Conservation (phyloP, 768 basidiomycete species). For the Leccinum boreale region DNA sequence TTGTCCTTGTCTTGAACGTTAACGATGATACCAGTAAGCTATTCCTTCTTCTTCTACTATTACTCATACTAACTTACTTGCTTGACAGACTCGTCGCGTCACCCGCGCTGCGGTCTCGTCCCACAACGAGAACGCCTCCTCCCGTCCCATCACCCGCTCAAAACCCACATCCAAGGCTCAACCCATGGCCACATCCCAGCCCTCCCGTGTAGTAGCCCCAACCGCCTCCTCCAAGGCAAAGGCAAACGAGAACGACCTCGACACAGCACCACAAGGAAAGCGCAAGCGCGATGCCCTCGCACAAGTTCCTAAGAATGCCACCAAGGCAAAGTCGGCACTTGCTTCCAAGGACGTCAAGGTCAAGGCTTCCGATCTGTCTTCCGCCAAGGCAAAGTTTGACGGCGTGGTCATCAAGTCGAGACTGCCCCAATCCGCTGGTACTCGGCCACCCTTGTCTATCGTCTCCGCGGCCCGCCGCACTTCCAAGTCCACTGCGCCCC, state of each 20-base stretch:
- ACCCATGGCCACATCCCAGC: slow-evolving; percentile 34
- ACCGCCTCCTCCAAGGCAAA: slow-evolving; percentile 37
- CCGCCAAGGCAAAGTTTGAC: slow-evolving; percentile 52
- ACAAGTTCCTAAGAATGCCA: slow-evolving; percentile 61
- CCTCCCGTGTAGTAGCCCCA: slow-evolving; percentile 38
- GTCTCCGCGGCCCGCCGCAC: slow-evolving; percentile 45
- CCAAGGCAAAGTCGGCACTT: slow-evolving; percentile 37
- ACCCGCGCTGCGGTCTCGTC: slow-evolving; percentile 52
- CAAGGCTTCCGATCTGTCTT: slow-evolving; percentile 46
- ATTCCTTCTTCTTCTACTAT: background rate
- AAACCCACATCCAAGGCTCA: slow-evolving; percentile 47
- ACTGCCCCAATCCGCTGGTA: slow-evolving; percentile 20
- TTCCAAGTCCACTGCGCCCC: slow-evolving; percentile 26
- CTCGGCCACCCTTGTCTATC: slow-evolving; percentile 54
- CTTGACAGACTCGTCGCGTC: slow-evolving; percentile 57
- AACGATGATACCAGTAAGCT: slow-evolving; percentile 44
- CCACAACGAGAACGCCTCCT: slow-evolving; percentile 67
- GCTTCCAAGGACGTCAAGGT: slow-evolving; percentile 43
- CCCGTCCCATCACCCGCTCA: slow-evolving; percentile 59
- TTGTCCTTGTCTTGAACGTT: slow-evolving; percentile 34
- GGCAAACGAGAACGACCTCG: slow-evolving; percentile 40
- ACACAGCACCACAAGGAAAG: slow-evolving; percentile 54
- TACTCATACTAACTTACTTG: background rate
- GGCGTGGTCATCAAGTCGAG: slow-evolving; percentile 62
- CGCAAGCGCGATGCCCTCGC: slow-evolving; percentile 74